Conservation (phyloP, 2,329 filamentous ascomycete genomes). For the Cytospora schulzeri region DNA sequence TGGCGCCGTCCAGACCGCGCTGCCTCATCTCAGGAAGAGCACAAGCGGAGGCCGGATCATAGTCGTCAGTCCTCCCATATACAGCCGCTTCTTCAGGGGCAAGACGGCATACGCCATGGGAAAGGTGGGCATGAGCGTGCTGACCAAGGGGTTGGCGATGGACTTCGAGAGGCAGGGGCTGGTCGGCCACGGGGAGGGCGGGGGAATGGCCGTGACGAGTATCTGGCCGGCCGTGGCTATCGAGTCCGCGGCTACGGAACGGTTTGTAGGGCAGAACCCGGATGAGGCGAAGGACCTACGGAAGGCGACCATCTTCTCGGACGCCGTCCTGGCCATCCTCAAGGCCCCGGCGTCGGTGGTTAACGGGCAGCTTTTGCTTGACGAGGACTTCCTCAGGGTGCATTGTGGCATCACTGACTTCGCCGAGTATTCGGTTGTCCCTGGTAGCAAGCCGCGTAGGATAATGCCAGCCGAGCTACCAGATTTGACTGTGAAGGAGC, state of each 20-base stretch:
- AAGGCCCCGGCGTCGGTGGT: conserved; percentile 59
- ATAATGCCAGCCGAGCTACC: conserved; percentile 78
- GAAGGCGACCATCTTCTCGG: conserved; percentile 74
- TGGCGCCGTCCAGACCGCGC: conserved; percentile 65
- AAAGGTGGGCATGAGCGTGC: conserved; percentile 79
- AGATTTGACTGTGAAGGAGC: conserved; percentile 71
- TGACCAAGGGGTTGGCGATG: conserved; percentile 82
- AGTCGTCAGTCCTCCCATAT: conserved; percentile 82
- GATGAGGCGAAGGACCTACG: conserved; percentile 61
- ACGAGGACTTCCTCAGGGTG: conserved; percentile 77
- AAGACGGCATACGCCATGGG: conserved; percentile 83
- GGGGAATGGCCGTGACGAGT: conserved; percentile 77
- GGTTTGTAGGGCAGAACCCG: conserved; percentile 48
- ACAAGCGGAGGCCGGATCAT: conserved; percentile 65
- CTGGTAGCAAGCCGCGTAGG: conserved; percentile 63
- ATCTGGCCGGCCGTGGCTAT: conserved; percentile 81
- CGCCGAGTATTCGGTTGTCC: conserved; percentile 69
- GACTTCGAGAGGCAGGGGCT: conserved; percentile 71
- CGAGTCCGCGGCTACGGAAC: conserved; percentile 72
- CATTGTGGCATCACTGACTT: conserved; percentile 70
- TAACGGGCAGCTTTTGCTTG: conserved; percentile 72
- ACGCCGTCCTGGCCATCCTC: conserved; percentile 75
- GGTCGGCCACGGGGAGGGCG: conserved; percentile 37
- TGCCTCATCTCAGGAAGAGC: conserved; percentile 64
- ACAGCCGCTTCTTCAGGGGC: conserved; percentile 80